phyloP scores from a whole-genome alignment of 768 basidiomycete genomes.

The Gloeopeniophorella convolvens region DNA sequence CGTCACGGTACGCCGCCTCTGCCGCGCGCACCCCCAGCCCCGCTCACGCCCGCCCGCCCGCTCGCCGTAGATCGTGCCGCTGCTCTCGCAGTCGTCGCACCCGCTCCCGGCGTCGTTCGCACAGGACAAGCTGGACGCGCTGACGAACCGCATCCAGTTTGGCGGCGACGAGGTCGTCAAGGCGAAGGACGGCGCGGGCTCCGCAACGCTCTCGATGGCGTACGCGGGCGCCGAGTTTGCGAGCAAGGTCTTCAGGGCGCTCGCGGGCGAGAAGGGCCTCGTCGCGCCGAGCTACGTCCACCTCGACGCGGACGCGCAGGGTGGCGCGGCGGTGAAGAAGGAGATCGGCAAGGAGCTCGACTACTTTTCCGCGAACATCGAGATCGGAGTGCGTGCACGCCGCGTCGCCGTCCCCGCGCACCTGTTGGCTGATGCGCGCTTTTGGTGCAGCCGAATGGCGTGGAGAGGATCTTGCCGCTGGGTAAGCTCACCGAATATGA shows the following conservation, averaged over 20 bases:
- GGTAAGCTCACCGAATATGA: slow-evolving; percentile 71
- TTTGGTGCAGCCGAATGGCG: slow-evolving; percentile 60
- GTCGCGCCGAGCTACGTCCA: slow-evolving; percentile 81
- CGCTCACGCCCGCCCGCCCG: background rate
- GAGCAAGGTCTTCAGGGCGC: slow-evolving; percentile 70
- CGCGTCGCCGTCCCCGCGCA: background rate
- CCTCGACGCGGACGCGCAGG: slow-evolving; percentile 62
- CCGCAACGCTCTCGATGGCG: slow-evolving; percentile 96
- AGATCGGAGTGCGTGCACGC: slow-evolving; percentile 68
- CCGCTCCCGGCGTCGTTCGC: slow-evolving; percentile 56
- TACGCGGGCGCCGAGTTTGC: slow-evolving; percentile 92
- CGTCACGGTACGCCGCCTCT: slow-evolving; percentile 56
- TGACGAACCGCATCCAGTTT: slow-evolving; percentile 86
- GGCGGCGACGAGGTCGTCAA: slow-evolving; percentile 98
- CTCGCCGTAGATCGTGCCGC: slow-evolving; percentile 68
- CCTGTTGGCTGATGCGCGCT: background rate
- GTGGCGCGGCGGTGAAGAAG: slow-evolving; percentile 66
- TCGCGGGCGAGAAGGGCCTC: slow-evolving; percentile 85
- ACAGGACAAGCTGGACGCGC: slow-evolving; percentile 43
- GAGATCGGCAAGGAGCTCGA: slow-evolving; percentile 72
- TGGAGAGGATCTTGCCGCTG: slow-evolving; percentile 74
- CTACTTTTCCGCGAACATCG: slow-evolving; percentile 85
- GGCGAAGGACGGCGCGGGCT: slow-evolving; percentile 91
- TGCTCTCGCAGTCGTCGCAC: slow-evolving; percentile 85
- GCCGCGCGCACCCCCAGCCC: background rate